Conservation (phyloP, 768 basidiomycete species). For the Terana coerulea region DNA sequence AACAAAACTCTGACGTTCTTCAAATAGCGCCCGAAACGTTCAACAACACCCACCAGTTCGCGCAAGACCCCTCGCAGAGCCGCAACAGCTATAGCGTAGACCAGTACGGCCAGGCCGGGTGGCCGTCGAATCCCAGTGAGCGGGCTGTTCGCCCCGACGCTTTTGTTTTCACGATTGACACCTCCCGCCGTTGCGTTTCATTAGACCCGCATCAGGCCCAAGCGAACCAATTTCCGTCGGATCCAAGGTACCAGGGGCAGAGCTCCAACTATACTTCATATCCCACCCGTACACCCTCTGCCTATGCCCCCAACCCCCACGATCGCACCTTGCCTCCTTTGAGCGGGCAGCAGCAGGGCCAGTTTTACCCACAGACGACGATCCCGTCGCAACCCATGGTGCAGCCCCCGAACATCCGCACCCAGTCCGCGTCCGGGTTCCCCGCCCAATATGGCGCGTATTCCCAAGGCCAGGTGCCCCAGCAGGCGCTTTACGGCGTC, state of each 20-base stretch:
- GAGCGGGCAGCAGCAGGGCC: constrained; percentile 28
- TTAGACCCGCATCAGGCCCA: constrained; percentile 16
- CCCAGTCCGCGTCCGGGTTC: constrained; percentile 57
- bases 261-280: constrained; percentile 41
- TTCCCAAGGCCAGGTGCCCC: constrained; percentile 26
- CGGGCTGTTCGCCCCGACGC: constrained; percentile 1
- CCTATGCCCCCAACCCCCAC: constrained; percentile 42
- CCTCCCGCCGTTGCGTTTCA: not conserved
- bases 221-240: constrained; percentile 25
- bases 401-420: constrained; percentile 42
- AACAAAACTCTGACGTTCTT: constrained; percentile 30
- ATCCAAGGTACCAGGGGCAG: constrained; percentile 48
- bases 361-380: constrained; percentile 14
- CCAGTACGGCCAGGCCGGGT: constrained; percentile 22
- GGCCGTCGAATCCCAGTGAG: constrained; percentile 27
- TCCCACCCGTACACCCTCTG: constrained; percentile 45
- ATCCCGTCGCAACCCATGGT: constrained; percentile 19
- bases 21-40: constrained; percentile 8
- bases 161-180: not conserved
- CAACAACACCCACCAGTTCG: constrained; percentile 52
- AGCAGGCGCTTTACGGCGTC: constrained; percentile 29
- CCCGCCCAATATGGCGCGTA: constrained; percentile 51
- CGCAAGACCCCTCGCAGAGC: constrained; percentile 61
- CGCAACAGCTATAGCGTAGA: constrained; percentile 52
- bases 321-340: constrained; percentile 61